Evolutionary conservation across 108 stramenopile genomes (phyloP), one percentile per base, ranked within the genome.

Genomic region (Seminavis robusta): DNA sequence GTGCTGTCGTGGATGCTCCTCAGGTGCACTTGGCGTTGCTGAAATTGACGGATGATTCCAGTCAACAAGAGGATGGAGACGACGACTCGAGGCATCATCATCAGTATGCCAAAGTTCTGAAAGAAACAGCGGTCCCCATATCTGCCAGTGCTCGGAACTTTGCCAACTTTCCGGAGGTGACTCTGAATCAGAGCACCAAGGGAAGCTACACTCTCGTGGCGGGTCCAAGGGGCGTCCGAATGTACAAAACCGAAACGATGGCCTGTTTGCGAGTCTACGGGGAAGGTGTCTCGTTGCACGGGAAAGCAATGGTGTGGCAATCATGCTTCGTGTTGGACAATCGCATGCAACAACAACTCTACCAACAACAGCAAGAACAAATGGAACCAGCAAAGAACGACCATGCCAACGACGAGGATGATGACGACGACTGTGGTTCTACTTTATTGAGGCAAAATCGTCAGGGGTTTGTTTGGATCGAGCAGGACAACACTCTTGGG

Each of bases 211-310:
- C 74, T 1, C 29, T 74, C 27, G 68, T 66, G 13, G 69, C 74
- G 4, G 61, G 45, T 41, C 36, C 69, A 2, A 49, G 73, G 4
- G 76, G 76, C 0, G 75, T 84, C 19, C 67, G 75, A 9, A 37
- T 79, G 10, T 71, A 67, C 47, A 56, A 72, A 48, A 77, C 76
- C 10, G 69, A 67, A 38, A 67, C 62, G 5, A 42, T 84, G 20
- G 32, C 50, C 17, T 56, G 64, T 5, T 33, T 84, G 10, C 62
- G 57, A 24, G 71, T 68, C 9, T 80, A 67, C 49, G 83, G 83
- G 9, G 83, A 84, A 63, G 56, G 64, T 34, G 34, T 84, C 8
- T 41, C 70, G n/a, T 59, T 84, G 57, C 83, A 84, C 48, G 74
- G 79, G 0, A 29, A 70, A 30, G 51, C 79, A 7, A 59, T 84